Evolutionary conservation across 1,284 basidiomycete genomes (phyloP).

Genomic region (Rhodotorula sp.): DNA sequence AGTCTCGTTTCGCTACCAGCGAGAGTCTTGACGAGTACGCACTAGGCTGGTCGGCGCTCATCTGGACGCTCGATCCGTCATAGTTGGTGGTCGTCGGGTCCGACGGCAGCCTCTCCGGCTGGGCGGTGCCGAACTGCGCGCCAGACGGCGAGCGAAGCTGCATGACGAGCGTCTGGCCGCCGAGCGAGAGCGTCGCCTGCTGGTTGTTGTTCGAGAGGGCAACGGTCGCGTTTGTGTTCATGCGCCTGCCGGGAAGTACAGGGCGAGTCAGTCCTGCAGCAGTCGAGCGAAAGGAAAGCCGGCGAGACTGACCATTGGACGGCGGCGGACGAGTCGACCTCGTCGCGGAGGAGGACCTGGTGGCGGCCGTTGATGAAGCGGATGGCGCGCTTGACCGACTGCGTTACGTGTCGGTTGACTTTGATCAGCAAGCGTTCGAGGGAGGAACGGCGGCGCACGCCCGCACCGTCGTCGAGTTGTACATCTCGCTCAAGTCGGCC

Average conservation of each 20-base stretch:
- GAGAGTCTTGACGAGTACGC: too few relatives aligned
- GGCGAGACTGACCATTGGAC: constrained; percentile 42
- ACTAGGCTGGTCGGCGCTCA: constrained; percentile 62
- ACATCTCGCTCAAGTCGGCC: constrained; percentile 75
- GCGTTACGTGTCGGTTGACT: too few relatives aligned
- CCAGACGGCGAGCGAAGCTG: constrained; percentile 50
- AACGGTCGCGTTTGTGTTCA: constrained; percentile 84
- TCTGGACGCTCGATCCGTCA: constrained; percentile 62
- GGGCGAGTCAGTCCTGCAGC: constrained; percentile 45
- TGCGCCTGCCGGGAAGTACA: constrained; percentile 72
- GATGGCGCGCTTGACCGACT: constrained; percentile 76
- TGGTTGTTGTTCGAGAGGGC: constrained; percentile 45
- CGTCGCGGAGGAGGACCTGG: constrained; percentile 70
- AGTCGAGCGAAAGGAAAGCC: constrained; percentile 49
- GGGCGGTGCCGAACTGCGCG: constrained; percentile 46
- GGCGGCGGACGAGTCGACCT: constrained; percentile 42
- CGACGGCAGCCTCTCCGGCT: constrained; percentile 20
- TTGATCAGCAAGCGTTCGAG: too few relatives aligned
- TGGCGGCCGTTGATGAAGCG: constrained; percentile 79
- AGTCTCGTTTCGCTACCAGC: too few relatives aligned
- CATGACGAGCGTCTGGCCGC: constrained; percentile 56
- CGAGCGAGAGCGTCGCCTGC: constrained; percentile 66
- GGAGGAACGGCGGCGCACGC: too few relatives aligned
- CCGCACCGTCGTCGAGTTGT: constrained; percentile 57
- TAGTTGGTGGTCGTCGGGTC: constrained; percentile 63